phyloP scores from a whole-genome alignment of 2,329 filamentous ascomycete species.

The Ambrosiella xylebori region DNA sequence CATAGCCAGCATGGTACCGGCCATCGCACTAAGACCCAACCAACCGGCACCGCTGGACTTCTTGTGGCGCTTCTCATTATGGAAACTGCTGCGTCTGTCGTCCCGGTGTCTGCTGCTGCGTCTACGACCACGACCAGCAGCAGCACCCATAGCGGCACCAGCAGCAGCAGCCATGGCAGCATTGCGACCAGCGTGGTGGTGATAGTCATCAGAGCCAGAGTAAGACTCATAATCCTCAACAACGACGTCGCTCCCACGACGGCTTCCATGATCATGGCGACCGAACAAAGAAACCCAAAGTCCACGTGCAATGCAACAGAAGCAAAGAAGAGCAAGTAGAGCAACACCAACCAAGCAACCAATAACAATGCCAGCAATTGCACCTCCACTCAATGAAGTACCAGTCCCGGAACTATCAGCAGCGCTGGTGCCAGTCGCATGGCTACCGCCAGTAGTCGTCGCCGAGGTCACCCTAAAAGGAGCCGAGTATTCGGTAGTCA shows the following conservation, averaged over 20 bases:
- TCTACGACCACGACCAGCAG: neutral
- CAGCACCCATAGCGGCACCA: constrained; percentile 3
- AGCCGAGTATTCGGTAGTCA: constrained; percentile 38
- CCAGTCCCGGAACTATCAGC: constrained; percentile 19
- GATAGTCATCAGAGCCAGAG: constrained; percentile 18
- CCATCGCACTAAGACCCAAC: constrained; percentile 34
- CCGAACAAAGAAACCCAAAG: constrained; percentile 49
- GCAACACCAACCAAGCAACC: constrained; percentile 50
- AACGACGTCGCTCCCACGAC: constrained; percentile 27
- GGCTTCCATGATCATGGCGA: neutral
- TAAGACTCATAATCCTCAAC: constrained; percentile 33
- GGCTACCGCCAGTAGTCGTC: constrained; percentile 29
- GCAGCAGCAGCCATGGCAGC: constrained; percentile 9
- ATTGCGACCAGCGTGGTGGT: constrained; percentile 18
- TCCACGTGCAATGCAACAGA: constrained; percentile 52
- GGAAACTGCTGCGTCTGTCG: constrained; percentile 17
- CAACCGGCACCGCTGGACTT: constrained; percentile 32
- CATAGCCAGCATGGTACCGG: constrained; percentile 34
- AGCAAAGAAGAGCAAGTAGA: constrained; percentile 52
- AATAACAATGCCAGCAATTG: constrained; percentile 68
- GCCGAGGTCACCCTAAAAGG: constrained; percentile 36
- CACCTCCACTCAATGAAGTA: constrained; percentile 45
- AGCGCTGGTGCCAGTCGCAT: constrained; percentile 27
- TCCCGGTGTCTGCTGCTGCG: constrained; percentile 1
- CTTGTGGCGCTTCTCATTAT: constrained; percentile 30